phyloP scores from a whole-genome alignment of 345 rosid species.

The Durio zibethinus region DNA sequence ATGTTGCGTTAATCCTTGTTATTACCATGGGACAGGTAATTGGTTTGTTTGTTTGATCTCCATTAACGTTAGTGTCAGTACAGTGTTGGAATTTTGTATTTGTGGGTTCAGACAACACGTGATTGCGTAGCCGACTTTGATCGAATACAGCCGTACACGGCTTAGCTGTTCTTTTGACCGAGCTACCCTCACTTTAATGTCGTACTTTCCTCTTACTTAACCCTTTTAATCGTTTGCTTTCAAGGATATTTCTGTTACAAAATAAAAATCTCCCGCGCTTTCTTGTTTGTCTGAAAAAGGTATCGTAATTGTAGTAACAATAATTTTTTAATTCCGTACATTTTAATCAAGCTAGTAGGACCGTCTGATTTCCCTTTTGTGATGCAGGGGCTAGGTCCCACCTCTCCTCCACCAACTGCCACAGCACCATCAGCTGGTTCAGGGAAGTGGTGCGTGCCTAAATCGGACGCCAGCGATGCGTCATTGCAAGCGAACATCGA shows the following conservation, averaged over 20 bases:
- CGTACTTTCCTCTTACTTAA: background rate
- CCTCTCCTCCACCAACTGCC: constrained; percentile 20
- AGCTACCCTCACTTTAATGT: background rate
- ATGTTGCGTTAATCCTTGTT: background rate
- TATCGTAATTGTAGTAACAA: background rate
- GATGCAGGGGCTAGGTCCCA: constrained; percentile 38
- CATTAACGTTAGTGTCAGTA: background rate
- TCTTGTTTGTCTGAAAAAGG: background rate
- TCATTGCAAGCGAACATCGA: constrained; percentile 64
- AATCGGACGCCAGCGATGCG: constrained; percentile 35
- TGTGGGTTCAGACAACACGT: background rate
- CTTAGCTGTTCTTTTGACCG: background rate
- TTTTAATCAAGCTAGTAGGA: background rate
- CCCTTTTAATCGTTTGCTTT: too few relatives aligned
- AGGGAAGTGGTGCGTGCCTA: constrained; percentile 58
- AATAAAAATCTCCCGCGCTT: background rate
- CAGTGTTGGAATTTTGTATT: background rate
- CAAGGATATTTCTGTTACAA: background rate
- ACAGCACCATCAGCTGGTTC: constrained; percentile 22
- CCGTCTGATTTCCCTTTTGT: background rate
- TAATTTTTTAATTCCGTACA: background rate
- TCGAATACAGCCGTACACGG: background rate
- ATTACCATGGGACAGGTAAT: too few relatives aligned
- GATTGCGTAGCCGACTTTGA: constrained; percentile 4
- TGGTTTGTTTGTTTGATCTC: background rate